A percentile compares a stretch with the other conserved stretches of the same genome.
Evolutionary conservation across 164 flowering plant genomes (phyloP).

Genomic region (Vitis rotundifolia): DNA sequence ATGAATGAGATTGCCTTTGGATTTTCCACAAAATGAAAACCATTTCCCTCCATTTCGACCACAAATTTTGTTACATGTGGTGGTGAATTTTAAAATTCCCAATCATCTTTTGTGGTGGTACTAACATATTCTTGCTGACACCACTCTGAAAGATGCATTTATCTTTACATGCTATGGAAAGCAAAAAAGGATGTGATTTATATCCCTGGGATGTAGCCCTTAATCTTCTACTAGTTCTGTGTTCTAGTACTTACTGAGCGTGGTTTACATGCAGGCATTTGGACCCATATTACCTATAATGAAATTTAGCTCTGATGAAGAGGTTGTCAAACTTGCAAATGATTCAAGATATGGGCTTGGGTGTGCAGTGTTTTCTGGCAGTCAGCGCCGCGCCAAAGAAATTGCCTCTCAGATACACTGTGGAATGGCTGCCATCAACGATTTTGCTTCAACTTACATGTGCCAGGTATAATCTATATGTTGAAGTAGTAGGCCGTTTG

Average conservation of each 20-base stretch:
- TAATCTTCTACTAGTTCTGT: neutral
- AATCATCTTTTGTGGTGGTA: no score
- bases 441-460: slow-evolving; percentile 92
- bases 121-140: no score
- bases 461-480: slow-evolving; percentile 66
- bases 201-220: neutral
- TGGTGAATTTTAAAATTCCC: no score
- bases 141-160: no score
- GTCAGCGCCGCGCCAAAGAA: slow-evolving; percentile 65
- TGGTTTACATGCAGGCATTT: slow-evolving; percentile 59
- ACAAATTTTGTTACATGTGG: no score
- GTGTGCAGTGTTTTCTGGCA: slow-evolving; percentile 97
- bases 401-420: slow-evolving; percentile 85
- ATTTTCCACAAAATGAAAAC: neutral
- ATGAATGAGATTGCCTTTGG: neutral
- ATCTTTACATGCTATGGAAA: no score
- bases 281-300: slow-evolving; percentile 99
- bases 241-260: neutral
- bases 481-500: no score
- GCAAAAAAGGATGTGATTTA: neutral
- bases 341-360: slow-evolving; percentile 91
- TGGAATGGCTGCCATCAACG: slow-evolving; percentile 94
- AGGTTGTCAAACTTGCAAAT: slow-evolving; percentile 80
- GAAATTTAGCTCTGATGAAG: slow-evolving; percentile 89
- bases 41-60: no score